Conservation (phyloP, 495 filamentous ascomycete genomes). For the Neurospora tetraspora region DNA sequence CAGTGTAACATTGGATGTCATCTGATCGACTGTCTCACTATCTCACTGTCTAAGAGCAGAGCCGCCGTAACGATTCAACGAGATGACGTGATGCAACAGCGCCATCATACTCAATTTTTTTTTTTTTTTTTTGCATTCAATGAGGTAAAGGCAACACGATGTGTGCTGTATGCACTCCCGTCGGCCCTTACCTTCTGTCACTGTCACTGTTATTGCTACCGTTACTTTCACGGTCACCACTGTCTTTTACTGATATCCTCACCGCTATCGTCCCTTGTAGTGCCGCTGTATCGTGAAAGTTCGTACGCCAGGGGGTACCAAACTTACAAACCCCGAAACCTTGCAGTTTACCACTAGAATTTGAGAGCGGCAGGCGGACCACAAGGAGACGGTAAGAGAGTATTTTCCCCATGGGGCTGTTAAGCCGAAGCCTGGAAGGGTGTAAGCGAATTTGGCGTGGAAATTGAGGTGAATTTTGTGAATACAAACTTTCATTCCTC, state of each 20-base stretch:
- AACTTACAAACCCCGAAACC: neutral
- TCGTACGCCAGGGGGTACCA: neutral
- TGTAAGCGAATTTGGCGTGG: neutral
- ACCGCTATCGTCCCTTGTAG: neutral
- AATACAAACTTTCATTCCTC: neutral
- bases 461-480: neutral
- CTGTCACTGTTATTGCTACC: neutral
- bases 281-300: neutral
- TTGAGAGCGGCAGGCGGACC: neutral
- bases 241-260: neutral
- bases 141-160: neutral
- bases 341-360: neutral
- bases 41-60: neutral
- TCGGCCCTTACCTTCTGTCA: neutral
- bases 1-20: neutral
- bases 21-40: too few species aligned
- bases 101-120: too few species aligned
- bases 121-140: too few species aligned
- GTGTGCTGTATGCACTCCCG: neutral
- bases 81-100: neutral
- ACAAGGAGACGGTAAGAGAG: neutral
- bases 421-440: neutral
- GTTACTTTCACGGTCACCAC: neutral
- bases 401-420: neutral
- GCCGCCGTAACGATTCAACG: neutral